A percentile compares a stretch with the other conserved stretches of the same genome.
These are phyloP conservation scores for Annulohypoxylon bovei DNA, from an alignment of 495 filamentous ascomycete genomes.

Conservation along the genomic window DNA sequence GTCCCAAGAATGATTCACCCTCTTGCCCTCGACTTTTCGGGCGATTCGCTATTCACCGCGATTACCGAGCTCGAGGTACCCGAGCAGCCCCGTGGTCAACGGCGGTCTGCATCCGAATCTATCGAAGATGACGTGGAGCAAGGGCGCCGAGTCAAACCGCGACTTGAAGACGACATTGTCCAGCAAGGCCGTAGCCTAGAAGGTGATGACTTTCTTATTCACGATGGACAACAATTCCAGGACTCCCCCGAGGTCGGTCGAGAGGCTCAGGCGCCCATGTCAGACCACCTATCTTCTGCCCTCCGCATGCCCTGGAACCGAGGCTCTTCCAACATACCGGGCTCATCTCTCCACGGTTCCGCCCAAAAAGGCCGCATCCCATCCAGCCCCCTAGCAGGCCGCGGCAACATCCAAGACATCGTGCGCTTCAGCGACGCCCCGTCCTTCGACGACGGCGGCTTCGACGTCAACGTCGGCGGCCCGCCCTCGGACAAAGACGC, in stretches of 20 bases:
- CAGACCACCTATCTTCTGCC: constrained; percentile 53
- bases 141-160: constrained; percentile 43
- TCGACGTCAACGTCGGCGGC: constrained; percentile 44
- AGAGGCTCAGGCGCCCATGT: constrained; percentile 48
- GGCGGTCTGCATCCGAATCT: constrained; percentile 40
- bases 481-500: constrained; percentile 37
- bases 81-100: constrained; percentile 26
- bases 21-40: constrained; percentile 51
- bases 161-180: constrained; percentile 29
- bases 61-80: constrained; percentile 38
- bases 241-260: constrained; percentile 51
- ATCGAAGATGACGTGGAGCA: constrained; percentile 36
- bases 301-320: constrained; percentile 57
- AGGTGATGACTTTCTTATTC: constrained; percentile 36
- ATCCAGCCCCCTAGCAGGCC: constrained; percentile 52
- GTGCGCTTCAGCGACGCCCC: constrained; percentile 55
- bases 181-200: constrained; percentile 33
- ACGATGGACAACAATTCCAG: constrained; percentile 30
- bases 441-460: constrained; percentile 11
- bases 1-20: constrained; percentile 46
- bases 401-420: constrained; percentile 47
- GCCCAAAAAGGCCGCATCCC: constrained; percentile 48
- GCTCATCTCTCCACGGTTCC: constrained; percentile 52
- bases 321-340: constrained; percentile 51
- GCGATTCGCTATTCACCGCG: constrained; percentile 47